A percentile compares a stretch with the other conserved stretches of the same genome.
phyloP scores from a whole-genome alignment of 2,329 filamentous ascomycete genomes.

The Cryphonectria carpinicola region DNA sequence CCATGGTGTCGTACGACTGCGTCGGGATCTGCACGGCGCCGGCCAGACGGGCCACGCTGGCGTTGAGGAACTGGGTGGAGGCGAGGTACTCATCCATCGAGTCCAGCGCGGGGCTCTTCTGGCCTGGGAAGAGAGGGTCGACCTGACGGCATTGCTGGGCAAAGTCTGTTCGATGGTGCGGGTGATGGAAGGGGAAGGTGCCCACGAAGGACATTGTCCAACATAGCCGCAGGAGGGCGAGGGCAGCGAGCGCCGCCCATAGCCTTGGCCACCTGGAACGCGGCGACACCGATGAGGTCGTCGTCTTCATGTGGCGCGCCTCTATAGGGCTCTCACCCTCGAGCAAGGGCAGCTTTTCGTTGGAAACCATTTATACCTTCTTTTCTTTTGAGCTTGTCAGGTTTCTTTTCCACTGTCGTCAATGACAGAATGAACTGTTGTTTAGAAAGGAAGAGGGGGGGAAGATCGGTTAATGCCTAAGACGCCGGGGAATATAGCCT shows the following conservation, averaged over 20 bases:
- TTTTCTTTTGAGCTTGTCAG: background rate
- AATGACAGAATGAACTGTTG: background rate
- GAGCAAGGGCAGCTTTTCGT: conserved; percentile 40
- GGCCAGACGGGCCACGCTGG: conserved; percentile 42
- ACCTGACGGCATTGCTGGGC: conserved; percentile 40
- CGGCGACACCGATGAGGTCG: background rate
- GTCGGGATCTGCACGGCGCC: conserved; percentile 58
- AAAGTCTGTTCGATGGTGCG: conserved; percentile 14
- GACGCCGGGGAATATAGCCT: conserved; percentile 10
- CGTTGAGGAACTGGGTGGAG: conserved; percentile 39
- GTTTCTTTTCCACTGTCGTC: background rate
- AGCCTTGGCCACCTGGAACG: conserved; percentile 13
- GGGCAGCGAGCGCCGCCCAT: conserved; percentile 18
- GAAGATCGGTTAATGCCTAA: background rate
- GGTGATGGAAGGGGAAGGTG: background rate
- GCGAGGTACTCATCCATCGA: conserved; percentile 40
- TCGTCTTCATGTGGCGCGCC: background rate
- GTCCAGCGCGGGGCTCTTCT: conserved; percentile 34
- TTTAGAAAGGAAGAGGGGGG: background rate
- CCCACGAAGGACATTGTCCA: conserved; percentile 18
- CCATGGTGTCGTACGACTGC: conserved; percentile 59
- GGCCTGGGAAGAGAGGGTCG: conserved; percentile 38
- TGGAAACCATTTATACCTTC: conserved; percentile 31
- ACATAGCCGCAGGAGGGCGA: conserved; percentile 18
- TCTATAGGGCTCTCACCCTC: conserved; percentile 33